Base-by-base conservation (phyloP, 257 asterid species). In the Mentha longifolia region DNA sequence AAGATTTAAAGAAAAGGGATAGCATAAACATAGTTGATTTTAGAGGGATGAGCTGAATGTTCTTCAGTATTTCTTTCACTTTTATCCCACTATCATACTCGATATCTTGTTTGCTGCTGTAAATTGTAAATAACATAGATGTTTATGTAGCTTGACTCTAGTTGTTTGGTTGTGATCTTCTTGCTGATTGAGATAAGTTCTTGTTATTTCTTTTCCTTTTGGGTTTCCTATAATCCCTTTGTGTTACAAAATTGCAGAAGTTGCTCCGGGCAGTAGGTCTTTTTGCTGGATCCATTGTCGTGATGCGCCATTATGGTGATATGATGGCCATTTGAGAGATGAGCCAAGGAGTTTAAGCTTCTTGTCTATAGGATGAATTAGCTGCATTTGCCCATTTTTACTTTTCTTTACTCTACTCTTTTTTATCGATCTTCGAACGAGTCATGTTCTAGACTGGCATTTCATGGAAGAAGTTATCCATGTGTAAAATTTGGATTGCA, bases 261-360 rank as follows among this genome's bases (percentile, higher is more conserved):
- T 57, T 93, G 76, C 80, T 87, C n/a, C 86, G 96, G 6, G 97
- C 97, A 25, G 74, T 74, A 0, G 95, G 92, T 52, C 83, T 93
- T 17, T 93, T 93, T 79, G 97, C 87, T 64, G 97, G 96, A 35
- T 86, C 97, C 67, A 85, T 92, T 37, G 65, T 92, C 75, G 54
- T 92, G 20, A 90, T 92, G 97, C 90, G 97, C 79, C 78, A 86
- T 33, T 87, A 79, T 65, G 98, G 98, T 59, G 97, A 92, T 58
- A 55, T 88, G 75, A 92, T 92, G 98, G 90, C 91, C 73, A 78
- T 87, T 55, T 91, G 81, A 86, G 51, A 58, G 63, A 28, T 30
- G 19, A 2, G 63, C 3, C 63, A 58, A 58, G 42, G 43, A 61
- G 67, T 39, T 17, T 61, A 19, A 61, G 33, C 17, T 61, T 61